phyloP scores from a whole-genome alignment of 805 yeast species.

The Hanseniaspora opuntiae region DNA sequence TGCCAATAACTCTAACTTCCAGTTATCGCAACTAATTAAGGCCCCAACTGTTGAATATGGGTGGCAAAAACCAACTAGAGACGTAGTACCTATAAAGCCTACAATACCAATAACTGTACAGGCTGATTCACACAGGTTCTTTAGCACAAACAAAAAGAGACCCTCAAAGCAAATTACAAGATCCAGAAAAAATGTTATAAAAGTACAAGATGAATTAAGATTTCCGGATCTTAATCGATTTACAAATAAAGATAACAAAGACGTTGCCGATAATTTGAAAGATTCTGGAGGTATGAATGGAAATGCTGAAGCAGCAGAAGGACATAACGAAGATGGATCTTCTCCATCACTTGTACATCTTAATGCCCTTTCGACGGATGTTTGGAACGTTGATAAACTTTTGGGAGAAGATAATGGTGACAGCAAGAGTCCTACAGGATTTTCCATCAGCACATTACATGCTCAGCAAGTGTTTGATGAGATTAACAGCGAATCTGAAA shows the following conservation, averaged over 20 bases:
- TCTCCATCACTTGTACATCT: neutral
- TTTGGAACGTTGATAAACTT: constrained; percentile 61
- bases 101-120: constrained; percentile 26
- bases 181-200: constrained; percentile 12
- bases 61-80: constrained; percentile 32
- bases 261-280: constrained; percentile 15
- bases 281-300: constrained; percentile 10
- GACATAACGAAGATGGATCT: constrained; percentile 19
- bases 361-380: constrained; percentile 48
- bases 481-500: constrained; percentile 15
- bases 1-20: constrained; percentile 35
- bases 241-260: constrained; percentile 11
- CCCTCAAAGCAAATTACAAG: constrained; percentile 1
- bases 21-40: constrained; percentile 44
- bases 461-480: constrained; percentile 16
- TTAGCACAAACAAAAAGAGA: constrained; percentile 6
- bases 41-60: constrained; percentile 33
- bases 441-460: constrained; percentile 12
- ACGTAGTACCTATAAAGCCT: constrained; percentile 33
- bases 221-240: neutral
- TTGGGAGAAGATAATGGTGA: constrained; percentile 32
- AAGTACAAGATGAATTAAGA: constrained; percentile 10
- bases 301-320: constrained; percentile 17
- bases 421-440: neutral
- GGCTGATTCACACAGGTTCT: constrained; percentile 2